phyloP scores from a whole-genome alignment of 225 moss, liverwort and hornwort species.

The Straminergon stramineum region DNA sequence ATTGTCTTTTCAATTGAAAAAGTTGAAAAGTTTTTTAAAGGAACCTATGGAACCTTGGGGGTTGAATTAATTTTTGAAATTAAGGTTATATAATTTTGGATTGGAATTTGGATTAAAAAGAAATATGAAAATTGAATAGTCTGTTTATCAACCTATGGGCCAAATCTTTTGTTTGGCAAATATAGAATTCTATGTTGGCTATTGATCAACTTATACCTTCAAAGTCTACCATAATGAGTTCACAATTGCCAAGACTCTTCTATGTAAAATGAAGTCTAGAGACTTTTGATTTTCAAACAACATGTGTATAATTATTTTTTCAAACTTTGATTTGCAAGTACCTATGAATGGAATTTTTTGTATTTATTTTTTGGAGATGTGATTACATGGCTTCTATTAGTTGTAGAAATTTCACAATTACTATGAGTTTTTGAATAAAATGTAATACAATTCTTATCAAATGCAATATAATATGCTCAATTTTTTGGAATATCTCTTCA shows the following conservation, averaged over 20 bases:
- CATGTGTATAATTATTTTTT: background rate
- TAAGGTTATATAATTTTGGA: too few species aligned
- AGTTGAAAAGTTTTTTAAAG: background rate
- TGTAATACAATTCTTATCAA: too few species aligned
- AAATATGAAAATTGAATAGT: background rate
- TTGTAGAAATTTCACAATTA: background rate
- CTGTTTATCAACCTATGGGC: background rate
- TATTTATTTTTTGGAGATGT: background rate
- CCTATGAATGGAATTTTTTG: background rate
- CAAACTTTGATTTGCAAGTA: background rate
- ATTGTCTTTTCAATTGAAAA: background rate
- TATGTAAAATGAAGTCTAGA: accelerated
- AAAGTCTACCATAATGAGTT: background rate
- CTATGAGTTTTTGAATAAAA: background rate
- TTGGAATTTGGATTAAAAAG: too few species aligned
- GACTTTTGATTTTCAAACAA: background rate
- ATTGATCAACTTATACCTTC: background rate
- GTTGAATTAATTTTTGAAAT: background rate
- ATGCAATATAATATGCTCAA: too few species aligned
- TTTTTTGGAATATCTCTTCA: too few species aligned
- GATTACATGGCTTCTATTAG: too few species aligned
- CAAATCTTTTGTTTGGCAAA: background rate
- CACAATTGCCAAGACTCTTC: background rate
- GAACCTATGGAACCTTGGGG: background rate
- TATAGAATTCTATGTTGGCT: background rate